Evolutionary conservation across 2,329 filamentous ascomycete genomes (phyloP).

Genomic region (Drechmeria coniospora): DNA sequence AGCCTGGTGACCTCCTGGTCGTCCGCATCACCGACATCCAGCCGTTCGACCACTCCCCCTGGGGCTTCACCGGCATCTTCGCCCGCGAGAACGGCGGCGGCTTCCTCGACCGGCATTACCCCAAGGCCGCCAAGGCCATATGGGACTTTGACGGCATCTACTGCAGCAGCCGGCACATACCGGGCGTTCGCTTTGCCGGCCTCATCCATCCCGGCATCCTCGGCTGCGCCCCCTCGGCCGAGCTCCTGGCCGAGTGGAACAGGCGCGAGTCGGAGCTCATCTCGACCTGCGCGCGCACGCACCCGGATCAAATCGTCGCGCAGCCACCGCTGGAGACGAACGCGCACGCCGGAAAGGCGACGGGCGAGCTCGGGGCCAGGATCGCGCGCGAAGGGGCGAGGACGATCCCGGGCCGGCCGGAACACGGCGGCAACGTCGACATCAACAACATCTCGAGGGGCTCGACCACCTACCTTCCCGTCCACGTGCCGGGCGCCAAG

Average conservation of each 20-base stretch:
- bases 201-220: constrained; percentile 87
- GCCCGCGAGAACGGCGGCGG: constrained; percentile 70
- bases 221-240: constrained; percentile 69
- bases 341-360: constrained; percentile 55
- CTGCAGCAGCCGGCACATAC: constrained; percentile 75
- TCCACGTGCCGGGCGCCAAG: constrained; percentile 75
- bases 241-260: constrained; percentile 73
- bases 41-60: constrained; percentile 69
- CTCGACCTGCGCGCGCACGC: constrained; percentile 34
- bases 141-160: constrained; percentile 45
- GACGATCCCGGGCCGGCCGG: constrained; percentile 71
- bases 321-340: constrained; percentile 58
- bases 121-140: constrained; percentile 53
- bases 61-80: constrained; percentile 84
- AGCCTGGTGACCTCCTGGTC: constrained; percentile 71
- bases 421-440: constrained; percentile 83
- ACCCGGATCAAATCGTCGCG: constrained; percentile 55
- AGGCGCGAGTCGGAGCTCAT: constrained; percentile 69
- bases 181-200: constrained; percentile 73
- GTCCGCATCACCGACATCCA: constrained; percentile 92
- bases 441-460: constrained; percentile 76
- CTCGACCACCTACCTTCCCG: constrained; percentile 71
- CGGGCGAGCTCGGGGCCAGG: constrained; percentile 42
- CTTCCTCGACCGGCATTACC: constrained; percentile 77
- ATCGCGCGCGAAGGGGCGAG: constrained; percentile 66